A percentile compares a stretch with the other conserved stretches of the same genome.
These are phyloP conservation scores for Penicillium roqueforti DNA, from an alignment of 495 filamentous ascomycete genomes.

Conservation along the genomic window DNA sequence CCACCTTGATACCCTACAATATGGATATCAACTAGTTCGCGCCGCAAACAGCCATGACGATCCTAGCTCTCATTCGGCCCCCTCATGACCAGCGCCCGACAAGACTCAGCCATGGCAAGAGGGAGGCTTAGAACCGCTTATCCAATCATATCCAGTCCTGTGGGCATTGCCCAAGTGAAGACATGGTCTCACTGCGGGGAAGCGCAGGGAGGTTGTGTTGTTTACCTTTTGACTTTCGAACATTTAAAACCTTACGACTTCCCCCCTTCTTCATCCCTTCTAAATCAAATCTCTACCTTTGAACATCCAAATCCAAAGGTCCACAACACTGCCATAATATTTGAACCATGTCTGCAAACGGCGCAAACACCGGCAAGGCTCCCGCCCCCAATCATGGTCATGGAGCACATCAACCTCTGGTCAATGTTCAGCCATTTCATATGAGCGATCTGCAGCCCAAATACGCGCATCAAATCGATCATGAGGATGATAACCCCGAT, in stretches of 20 bases:
- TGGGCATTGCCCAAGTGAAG: neutral
- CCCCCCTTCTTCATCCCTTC: neutral
- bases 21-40: neutral
- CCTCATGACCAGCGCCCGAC: neutral
- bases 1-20: no score
- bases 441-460: slow-evolving; percentile 81
- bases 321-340: neutral
- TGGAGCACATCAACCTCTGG: slow-evolving; percentile 34
- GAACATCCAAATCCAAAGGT: neutral
- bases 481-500: slow-evolving; percentile 60
- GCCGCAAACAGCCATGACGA: neutral
- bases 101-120: slow-evolving; percentile 3
- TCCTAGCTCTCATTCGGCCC: neutral
- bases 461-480: slow-evolving; percentile 74
- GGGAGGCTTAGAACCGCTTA: slow-evolving; percentile 3
- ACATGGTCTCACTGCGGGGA: neutral
- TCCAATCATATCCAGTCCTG: neutral
- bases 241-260: slow-evolving; percentile 11
- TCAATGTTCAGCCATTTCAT: slow-evolving; percentile 77
- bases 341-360: slow-evolving; percentile 29
- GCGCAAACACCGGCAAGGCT: slow-evolving; percentile 40
- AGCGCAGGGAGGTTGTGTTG: neutral
- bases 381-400: slow-evolving; percentile 25
- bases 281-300: neutral
- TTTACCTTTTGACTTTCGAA: neutral